These are phyloP conservation scores for Metarhizium rileyi DNA, from an alignment of 2,329 filamentous ascomycete genomes.

Conservation along the genomic window DNA sequence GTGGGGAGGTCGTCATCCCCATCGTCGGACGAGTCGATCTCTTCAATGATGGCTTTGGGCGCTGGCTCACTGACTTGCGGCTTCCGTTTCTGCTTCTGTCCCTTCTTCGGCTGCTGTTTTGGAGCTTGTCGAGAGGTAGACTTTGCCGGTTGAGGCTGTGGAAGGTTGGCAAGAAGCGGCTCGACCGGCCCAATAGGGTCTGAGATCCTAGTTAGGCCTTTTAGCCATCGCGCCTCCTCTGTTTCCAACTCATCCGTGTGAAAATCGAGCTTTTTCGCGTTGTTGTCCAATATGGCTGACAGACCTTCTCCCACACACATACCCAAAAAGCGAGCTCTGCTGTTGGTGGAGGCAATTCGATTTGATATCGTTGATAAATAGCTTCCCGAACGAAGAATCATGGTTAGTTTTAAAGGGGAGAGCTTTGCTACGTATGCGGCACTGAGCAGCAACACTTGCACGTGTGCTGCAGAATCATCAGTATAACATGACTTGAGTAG, in stretches of 20 bases:
- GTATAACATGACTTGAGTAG: slow-evolving; percentile 4
- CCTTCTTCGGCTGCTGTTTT: slow-evolving; percentile 13
- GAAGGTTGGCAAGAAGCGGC: slow-evolving; percentile 28
- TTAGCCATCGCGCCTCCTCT: slow-evolving; percentile 67
- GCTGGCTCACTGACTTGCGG: slow-evolving; percentile 19
- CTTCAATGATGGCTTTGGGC: slow-evolving; percentile 49
- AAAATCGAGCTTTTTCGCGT: slow-evolving; percentile 68
- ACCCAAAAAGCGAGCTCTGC: slow-evolving; percentile 68
- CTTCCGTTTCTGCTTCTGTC: slow-evolving; percentile 20
- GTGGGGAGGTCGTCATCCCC: slow-evolving; percentile 48
- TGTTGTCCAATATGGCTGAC: slow-evolving; percentile 54
- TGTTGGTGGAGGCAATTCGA: slow-evolving; percentile 67
- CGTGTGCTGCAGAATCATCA: slow-evolving; percentile 52
- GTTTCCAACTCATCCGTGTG: slow-evolving; percentile 69
- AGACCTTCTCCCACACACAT: slow-evolving; percentile 76
- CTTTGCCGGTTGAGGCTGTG: slow-evolving; percentile 7
- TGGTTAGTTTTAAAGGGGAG: slow-evolving; percentile 54
- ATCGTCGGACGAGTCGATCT: slow-evolving; percentile 52
- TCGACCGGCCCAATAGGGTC: slow-evolving; percentile 54
- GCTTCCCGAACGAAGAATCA: slow-evolving; percentile 58
- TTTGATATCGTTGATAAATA: slow-evolving; percentile 80
- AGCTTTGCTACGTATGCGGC: slow-evolving; percentile 66
- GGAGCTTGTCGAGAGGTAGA: background rate
- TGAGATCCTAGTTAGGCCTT: slow-evolving; percentile 49
- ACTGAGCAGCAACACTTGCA: slow-evolving; percentile 67